A percentile compares a stretch with the other conserved stretches of the same genome.
phyloP scores from a whole-genome alignment of 441 rosid species.

The Erysimum cheiri region DNA sequence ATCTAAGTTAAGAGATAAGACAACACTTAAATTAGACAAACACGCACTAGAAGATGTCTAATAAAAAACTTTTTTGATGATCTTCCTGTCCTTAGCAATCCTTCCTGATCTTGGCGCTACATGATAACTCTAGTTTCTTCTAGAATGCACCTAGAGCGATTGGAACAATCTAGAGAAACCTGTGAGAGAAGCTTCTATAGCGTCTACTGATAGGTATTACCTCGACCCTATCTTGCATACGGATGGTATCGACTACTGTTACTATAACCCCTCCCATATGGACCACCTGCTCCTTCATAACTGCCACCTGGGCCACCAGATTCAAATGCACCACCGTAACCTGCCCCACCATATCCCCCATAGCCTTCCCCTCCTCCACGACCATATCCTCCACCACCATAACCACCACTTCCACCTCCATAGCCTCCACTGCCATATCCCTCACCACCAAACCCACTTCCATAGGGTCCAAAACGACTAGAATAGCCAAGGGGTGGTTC shows the following conservation, averaged over 20 bases:
- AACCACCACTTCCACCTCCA: slow-evolving; percentile 65
- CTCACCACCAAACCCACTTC: slow-evolving; percentile 73
- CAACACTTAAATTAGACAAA: slow-evolving; percentile 35
- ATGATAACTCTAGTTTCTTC: slow-evolving; percentile 48
- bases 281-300: slow-evolving; percentile 79
- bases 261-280: slow-evolving; percentile 89
- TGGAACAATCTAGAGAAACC: slow-evolving; percentile 57
- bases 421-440: slow-evolving; percentile 80
- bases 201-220: slow-evolving; percentile 49
- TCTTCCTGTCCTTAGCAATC: slow-evolving; percentile 45
- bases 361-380: slow-evolving; percentile 82
- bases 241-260: slow-evolving; percentile 97
- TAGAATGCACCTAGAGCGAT: slow-evolving; percentile 42
- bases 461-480: slow-evolving; percentile 85
- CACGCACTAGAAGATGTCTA: slow-evolving; percentile 35
- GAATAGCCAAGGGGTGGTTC: slow-evolving; percentile 92
- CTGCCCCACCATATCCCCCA: slow-evolving; percentile 78
- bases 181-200: slow-evolving; percentile 66
- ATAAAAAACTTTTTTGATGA: slow-evolving; percentile 14
- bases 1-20: slow-evolving; percentile 37
- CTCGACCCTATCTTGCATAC: slow-evolving; percentile 71
- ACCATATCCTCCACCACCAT: slow-evolving; percentile 66
- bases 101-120: slow-evolving; percentile 51
- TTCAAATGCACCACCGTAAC: slow-evolving; percentile 62
- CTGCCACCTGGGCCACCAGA: slow-evolving; percentile 54